phyloP scores from a whole-genome alignment of 2,329 filamentous ascomycete genomes.

The Arthrobotrys sinensis region DNA sequence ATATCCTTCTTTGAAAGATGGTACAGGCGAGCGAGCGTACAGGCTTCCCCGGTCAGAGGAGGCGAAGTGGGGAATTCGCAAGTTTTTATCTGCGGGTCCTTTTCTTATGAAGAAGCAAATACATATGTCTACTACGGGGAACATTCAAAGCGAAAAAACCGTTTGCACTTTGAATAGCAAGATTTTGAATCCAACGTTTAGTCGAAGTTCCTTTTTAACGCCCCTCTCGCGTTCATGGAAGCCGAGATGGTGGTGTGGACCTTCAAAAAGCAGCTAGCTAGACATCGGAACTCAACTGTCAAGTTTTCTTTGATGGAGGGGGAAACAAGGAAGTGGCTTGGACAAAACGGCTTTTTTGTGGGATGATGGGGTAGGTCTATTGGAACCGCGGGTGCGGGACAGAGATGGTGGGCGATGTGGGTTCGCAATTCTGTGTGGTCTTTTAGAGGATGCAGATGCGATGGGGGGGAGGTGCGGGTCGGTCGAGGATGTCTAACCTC shows the following conservation, averaged over 20 bases:
- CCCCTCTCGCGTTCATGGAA: conserved; percentile 1
- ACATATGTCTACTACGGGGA: conserved; percentile 3
- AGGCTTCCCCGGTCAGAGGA: conserved; percentile 56
- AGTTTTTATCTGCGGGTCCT: conserved; percentile 23
- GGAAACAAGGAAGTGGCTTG: conserved; percentile 58
- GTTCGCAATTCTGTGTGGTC: conserved; percentile 44
- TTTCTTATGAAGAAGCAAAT: conserved; percentile 31
- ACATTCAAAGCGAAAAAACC: neutral
- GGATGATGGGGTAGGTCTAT: conserved; percentile 38
- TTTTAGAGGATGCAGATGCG: conserved; percentile 48
- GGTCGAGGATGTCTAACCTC: conserved; percentile 9
- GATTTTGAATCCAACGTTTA: conserved; percentile 4
- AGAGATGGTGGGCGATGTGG: conserved; percentile 45
- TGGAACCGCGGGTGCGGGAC: conserved; percentile 61
- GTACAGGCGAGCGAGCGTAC: conserved; percentile 16
- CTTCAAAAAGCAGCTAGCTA: conserved; percentile 3
- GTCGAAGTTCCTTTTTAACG: conserved; percentile 4
- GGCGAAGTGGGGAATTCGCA: conserved; percentile 38
- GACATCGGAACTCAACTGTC: conserved; percentile 15
- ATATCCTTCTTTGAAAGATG: conserved; percentile 10
- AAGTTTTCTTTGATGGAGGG: conserved; percentile 4
- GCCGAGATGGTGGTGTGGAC: conserved; percentile 53
- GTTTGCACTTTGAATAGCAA: no score
- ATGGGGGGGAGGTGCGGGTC: conserved; percentile 34
- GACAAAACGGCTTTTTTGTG: conserved; percentile 48